Conservation (phyloP, 2,329 filamentous ascomycete species). For the Colletotrichum melonis region DNA sequence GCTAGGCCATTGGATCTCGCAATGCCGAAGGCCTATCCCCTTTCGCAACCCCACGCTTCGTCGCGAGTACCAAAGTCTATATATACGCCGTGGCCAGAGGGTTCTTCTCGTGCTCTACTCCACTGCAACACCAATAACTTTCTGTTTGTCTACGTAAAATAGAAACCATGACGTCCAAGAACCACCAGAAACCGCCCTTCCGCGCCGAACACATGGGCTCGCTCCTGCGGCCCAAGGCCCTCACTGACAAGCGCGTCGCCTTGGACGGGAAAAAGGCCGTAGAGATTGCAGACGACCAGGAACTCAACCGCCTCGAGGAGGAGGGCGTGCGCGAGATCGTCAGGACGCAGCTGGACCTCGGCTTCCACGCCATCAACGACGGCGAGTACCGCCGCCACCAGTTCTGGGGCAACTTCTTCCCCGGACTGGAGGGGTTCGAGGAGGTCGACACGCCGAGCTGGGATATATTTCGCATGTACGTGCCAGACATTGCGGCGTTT, state of each 20-base stretch:
- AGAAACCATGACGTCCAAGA: constrained; percentile 25
- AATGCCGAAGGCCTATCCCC: neutral
- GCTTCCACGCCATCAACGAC: constrained; percentile 74
- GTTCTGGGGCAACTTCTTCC: constrained; percentile 48
- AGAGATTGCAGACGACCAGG: constrained; percentile 56
- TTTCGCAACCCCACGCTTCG: neutral
- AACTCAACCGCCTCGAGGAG: constrained; percentile 72
- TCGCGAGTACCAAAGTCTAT: neutral
- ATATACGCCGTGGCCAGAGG: neutral
- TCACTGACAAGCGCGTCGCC: constrained; percentile 45
- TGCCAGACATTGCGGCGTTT: constrained; percentile 54
- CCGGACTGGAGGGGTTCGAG: constrained; percentile 54
- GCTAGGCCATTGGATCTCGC: neutral
- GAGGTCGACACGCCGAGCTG: constrained; percentile 46
- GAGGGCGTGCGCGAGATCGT: constrained; percentile 75
- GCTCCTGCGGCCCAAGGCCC: constrained; percentile 71
- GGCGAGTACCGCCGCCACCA: constrained; percentile 70
- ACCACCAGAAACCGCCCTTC: constrained; percentile 63
- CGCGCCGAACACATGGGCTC: constrained; percentile 82
- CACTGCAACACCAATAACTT: no score
- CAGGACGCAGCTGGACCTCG: constrained; percentile 74
- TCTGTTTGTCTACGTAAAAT: neutral
- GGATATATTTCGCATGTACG: constrained; percentile 51
- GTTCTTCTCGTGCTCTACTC: no score
- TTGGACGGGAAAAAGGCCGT: constrained; percentile 42